Evolutionary conservation across 1,284 basidiomycete species (phyloP), one percentile per base, ranked within the genome.

Genomic region (Rhodotorula sp.): DNA sequence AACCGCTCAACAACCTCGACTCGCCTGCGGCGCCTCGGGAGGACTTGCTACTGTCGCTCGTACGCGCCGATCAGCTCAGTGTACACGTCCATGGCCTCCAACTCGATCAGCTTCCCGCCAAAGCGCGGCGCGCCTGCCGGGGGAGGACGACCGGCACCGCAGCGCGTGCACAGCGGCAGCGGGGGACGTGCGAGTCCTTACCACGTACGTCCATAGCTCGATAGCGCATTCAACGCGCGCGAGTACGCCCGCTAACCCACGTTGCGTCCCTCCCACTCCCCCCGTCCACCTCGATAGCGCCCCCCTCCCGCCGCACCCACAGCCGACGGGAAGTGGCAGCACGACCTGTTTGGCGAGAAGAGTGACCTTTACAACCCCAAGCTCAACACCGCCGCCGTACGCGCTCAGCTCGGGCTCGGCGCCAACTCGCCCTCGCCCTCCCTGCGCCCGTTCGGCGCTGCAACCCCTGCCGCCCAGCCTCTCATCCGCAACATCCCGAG

Each of bases 311-410:
- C 60, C 7, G 3, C 62, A 1, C 19, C 53, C 13, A 39, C 63
- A 34, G 25, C 46, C 37, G 55, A 65, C 29, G 70, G 59, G 17
- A 70, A 73, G 32, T 75, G 73, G 73, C 44, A 58, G 48, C 71
- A 75, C 60, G 73, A 75, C 61, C 66, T 75, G 2, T 75, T 75
- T 27, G 66, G 61, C 10, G 15, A 34, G 9, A 37, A 29, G 17
- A 72, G 71, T 3, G 32, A 61, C 60, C 61, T 72, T 17, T 75
- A 75, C 69, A 19, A 6, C 19, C 73, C 73, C 25, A 13, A 60
- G 7, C 7, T 75, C 55, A 72, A 75, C 66, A 5, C 58, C 1
- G 9, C 37, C 1, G 54, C 55, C 12, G 17, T 68, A 27, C 27
- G 41, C n/a, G 21, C 41, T 17, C 50, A 51, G 19, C 36, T 53